Evolutionary conservation across 2,329 filamentous ascomycete genomes (phyloP), one percentile per base, ranked within the genome.

Genomic region (Gnomoniopsis smithogilvyi): DNA sequence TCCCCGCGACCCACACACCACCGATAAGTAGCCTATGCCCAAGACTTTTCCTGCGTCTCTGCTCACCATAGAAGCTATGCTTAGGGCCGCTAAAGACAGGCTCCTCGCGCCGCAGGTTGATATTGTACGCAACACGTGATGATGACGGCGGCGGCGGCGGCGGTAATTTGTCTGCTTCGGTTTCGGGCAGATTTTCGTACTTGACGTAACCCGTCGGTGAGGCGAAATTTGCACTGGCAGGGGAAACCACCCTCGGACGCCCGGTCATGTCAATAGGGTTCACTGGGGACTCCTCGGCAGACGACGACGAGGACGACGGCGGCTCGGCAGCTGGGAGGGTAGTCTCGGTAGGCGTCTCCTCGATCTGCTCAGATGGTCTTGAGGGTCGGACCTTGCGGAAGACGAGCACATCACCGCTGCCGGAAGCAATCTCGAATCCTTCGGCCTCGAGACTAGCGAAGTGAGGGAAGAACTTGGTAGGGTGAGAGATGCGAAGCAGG

Each of bases 361-460:
- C 24, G 61, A 58, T 12, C 11, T 15, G 38, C 30, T 19, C 54
- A 24, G 24, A n/a, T n/a, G n/a, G 47, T 19, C 8, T 17, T 33
- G 19, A 15, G 59, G 55, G 17, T 7, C 78, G 75, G 3, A 83
- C 78, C 70, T 88, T 87, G 63, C 84, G 85, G 67, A 90, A 88
- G 3, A 91, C 80, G 26, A 91, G 76, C 4, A 89, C 76, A 63
- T 90, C 80, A 6, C 80, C 81, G 51, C 78, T 78, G 1, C 86
- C 87, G 2, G 86, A 84, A 1, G 87, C 80, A 43, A 90, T 85
- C 65, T 89, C 86, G 62, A 85, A 91, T 0, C 87, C 88, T 57
- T 87, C 77, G 0, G 76, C 74, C 61, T 86, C 79, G 1, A 90
- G 76, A 1, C 78, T 70, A 3, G 76, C 74, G 59, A 91, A 85